Percentiles rank a stretch among this genome's conserved stretches.
Conservation (phyloP, 2,329 filamentous ascomycete species). For the Chaetothyriales sp. region DNA sequence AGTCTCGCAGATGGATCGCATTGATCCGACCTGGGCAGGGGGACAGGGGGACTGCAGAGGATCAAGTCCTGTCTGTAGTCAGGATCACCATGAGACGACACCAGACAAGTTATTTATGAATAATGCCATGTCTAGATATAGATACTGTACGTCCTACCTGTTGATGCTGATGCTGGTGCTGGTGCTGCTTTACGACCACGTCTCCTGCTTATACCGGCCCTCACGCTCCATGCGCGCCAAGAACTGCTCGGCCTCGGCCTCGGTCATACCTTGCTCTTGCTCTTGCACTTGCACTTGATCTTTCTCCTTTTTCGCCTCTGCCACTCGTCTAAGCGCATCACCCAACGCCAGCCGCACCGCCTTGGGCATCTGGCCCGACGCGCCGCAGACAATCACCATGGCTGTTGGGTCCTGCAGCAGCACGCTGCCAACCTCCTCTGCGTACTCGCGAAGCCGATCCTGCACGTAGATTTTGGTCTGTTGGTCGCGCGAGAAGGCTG, state of each 20-base stretch:
- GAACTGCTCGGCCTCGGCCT: conserved; percentile 42
- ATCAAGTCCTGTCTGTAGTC: too few relatives aligned
- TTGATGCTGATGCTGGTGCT: too few relatives aligned
- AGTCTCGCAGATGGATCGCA: too few relatives aligned
- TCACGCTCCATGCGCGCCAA: conserved; percentile 46
- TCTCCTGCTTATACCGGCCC: conserved; percentile 55
- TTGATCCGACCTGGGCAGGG: too few relatives aligned
- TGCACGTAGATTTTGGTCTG: conserved; percentile 54
- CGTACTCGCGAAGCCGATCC: conserved; percentile 43
- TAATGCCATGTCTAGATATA: too few relatives aligned
- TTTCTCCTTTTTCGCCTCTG: conserved; percentile 29
- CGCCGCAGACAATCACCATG: conserved; percentile 39
- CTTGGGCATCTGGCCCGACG: conserved; percentile 58
- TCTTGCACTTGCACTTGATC: conserved; percentile 33
- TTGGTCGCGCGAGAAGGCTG: conserved; percentile 61
- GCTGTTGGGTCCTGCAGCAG: conserved; percentile 37
- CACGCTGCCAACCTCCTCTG: conserved; percentile 36
- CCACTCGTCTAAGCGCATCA: conserved; percentile 41
- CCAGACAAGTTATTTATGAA: too few relatives aligned
- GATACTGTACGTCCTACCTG: too few relatives aligned
- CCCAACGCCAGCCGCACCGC: conserved; percentile 53
- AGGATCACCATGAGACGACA: too few relatives aligned
- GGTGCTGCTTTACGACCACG: conserved; percentile 48
- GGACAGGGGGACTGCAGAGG: too few relatives aligned
- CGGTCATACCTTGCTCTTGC: conserved; percentile 20